These are phyloP conservation scores for Mycena haematopus DNA, from an alignment of 768 basidiomycete species.

Conservation along the genomic window DNA sequence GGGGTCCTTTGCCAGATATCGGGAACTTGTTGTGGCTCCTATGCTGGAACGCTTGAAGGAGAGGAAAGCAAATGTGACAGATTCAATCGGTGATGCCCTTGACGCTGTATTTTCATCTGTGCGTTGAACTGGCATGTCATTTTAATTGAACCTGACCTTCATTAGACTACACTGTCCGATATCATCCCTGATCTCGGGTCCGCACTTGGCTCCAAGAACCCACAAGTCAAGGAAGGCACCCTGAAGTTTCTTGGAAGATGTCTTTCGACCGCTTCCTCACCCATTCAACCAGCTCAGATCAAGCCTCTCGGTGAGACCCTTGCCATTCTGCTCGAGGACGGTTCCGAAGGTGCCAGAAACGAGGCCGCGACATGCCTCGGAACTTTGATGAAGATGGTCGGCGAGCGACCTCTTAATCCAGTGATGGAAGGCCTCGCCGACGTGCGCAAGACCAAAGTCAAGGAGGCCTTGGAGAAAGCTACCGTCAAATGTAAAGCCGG, in stretches of 20 bases:
- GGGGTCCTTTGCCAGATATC: constrained; percentile 73
- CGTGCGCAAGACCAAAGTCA: constrained; percentile 89
- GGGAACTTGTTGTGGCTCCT: constrained; percentile 72
- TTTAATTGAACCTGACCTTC: constrained; percentile 23
- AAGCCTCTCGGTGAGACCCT: constrained; percentile 83
- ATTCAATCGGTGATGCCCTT: constrained; percentile 84
- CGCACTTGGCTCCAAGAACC: constrained; percentile 88
- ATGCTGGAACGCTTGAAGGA: constrained; percentile 94
- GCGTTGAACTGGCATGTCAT: constrained; percentile 37
- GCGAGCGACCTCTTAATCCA: constrained; percentile 89
- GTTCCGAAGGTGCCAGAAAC: constrained; percentile 85
- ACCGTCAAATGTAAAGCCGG: constrained; percentile 88
- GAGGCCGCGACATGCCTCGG: constrained; percentile 92
- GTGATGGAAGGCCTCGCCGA: constrained; percentile 87
- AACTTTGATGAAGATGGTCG: constrained; percentile 94
- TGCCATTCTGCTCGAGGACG: constrained; percentile 81
- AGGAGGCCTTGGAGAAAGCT: constrained; percentile 91
- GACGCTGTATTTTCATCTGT: constrained; percentile 90
- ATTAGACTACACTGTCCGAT: constrained; percentile 79
- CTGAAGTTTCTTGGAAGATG: constrained; percentile 86
- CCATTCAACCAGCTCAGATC: constrained; percentile 77
- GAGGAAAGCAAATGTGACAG: constrained; percentile 88
- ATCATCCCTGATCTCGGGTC: constrained; percentile 83
- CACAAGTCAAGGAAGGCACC: constrained; percentile 94
- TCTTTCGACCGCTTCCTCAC: constrained; percentile 70